Evolutionary conservation across 1,284 basidiomycete genomes (phyloP).

Genomic region (Agroathelia rolfsii): DNA sequence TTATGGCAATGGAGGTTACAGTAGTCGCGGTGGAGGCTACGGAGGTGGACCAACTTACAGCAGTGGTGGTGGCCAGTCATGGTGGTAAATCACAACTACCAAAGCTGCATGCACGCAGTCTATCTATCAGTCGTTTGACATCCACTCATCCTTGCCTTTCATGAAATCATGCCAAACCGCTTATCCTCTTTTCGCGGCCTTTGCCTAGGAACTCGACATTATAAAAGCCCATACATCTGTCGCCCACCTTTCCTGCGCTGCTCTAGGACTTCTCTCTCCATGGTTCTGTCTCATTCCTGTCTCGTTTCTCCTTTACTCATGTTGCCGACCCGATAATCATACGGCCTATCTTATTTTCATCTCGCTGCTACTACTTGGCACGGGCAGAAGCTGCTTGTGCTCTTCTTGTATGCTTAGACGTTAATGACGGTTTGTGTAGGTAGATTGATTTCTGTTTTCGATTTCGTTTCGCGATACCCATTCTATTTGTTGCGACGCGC

Average conservation of each 20-base stretch:
- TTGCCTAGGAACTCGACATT: constrained; percentile 7
- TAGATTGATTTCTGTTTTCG: constrained; percentile 30
- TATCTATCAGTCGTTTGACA: constrained; percentile 6
- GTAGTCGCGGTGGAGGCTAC: constrained; percentile 25
- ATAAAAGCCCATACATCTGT: constrained; percentile 10
- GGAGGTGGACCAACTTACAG: constrained; percentile 31
- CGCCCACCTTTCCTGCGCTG: constrained; percentile 39
- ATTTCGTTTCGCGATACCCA: constrained; percentile 48
- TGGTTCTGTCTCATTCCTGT: constrained; percentile 5
- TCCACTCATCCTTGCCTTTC: constrained; percentile 6
- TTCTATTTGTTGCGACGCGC: constrained; percentile 40
- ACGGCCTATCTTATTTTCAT: constrained; percentile 37
- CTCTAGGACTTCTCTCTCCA: constrained; percentile 31
- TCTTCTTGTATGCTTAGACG: constrained; percentile 33
- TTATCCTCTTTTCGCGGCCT: constrained; percentile 14
- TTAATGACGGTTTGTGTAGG: constrained; percentile 37
- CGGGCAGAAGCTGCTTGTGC: too few species aligned
- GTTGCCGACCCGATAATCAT: constrained; percentile 13
- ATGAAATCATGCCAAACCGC: constrained; percentile 13
- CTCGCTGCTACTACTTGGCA: too few species aligned
- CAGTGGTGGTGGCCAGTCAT: constrained; percentile 23
- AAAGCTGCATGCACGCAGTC: constrained; percentile 7
- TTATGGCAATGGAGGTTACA: constrained; percentile 20
- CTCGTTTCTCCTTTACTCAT: constrained; percentile 10
- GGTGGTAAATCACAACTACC: too few species aligned